A percentile compares a stretch with the other conserved stretches of the same genome.
Conservation (phyloP, 306 rosid species). For the Canavalia gladiata region DNA sequence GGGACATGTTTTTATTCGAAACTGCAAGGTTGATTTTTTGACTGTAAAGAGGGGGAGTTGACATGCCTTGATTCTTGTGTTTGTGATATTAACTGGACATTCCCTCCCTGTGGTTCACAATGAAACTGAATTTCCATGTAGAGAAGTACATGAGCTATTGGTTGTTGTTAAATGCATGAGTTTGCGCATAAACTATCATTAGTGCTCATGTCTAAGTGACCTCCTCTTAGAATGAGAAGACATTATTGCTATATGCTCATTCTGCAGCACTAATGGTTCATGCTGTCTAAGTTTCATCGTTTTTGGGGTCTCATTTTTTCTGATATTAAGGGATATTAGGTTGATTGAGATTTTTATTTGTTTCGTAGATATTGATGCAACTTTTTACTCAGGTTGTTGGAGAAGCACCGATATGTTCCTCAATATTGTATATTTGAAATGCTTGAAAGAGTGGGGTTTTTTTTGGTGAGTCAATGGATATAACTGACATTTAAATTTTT, state of each 20-base stretch:
- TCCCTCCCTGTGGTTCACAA: no score
- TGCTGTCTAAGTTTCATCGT: constrained; percentile 13
- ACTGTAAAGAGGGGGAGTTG: no score
- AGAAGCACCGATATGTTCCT: constrained; percentile 9
- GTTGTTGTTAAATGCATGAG: not conserved
- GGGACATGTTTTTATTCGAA: no score
- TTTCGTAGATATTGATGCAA: constrained; percentile 14
- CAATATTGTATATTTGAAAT: not conserved
- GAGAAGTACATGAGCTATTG: constrained; percentile 21
- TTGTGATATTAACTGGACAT: no score
- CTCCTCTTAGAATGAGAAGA: not conserved
- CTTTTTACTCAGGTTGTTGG: constrained; percentile 28
- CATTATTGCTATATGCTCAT: not conserved
- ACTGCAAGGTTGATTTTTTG: no score
- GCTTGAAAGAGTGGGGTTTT: constrained; percentile 9
- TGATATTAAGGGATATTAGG: not conserved
- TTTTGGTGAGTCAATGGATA: not conserved
- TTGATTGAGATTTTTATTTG: constrained; percentile 21
- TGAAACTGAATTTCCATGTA: not conserved
- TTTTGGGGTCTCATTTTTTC: not conserved
- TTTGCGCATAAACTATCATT: not conserved
- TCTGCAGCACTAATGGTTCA: constrained; percentile 11
- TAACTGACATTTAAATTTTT: constrained; percentile 37
- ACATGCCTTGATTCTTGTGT: no score
- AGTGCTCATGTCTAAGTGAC: not conserved